Conservation (phyloP, 176 grass and related monocot genomes). For the Rhynchospora pubera region DNA sequence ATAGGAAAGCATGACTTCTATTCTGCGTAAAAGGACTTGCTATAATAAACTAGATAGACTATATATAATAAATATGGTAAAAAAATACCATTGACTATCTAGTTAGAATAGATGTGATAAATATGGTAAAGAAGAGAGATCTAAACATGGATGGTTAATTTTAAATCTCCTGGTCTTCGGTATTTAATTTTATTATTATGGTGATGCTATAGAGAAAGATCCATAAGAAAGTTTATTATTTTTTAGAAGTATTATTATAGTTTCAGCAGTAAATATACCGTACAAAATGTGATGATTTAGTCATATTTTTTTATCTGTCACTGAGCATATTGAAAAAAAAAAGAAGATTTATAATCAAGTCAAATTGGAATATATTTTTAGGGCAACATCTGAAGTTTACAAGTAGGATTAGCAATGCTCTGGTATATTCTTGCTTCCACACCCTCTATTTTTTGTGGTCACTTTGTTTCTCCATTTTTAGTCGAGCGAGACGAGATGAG, state of each 20-base stretch:
- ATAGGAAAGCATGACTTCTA: not conserved
- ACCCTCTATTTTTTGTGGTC: not conserved
- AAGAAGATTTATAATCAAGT: not conserved
- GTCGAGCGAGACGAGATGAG: not conserved
- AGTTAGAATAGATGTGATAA: not conserved
- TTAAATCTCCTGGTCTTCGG: not conserved
- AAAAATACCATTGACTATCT: not conserved
- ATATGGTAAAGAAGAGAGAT: too few relatives aligned
- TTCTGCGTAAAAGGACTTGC: not conserved
- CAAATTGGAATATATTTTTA: not conserved
- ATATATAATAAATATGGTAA: not conserved
- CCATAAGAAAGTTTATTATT: not conserved
- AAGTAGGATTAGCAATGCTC: not conserved
- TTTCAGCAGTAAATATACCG: not conserved
- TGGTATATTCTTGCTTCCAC: not conserved
- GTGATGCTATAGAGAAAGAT: not conserved
- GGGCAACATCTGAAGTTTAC: not conserved
- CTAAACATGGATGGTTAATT: not conserved
- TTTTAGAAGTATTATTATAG: not conserved
- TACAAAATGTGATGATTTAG: not conserved
- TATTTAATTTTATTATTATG: not conserved
- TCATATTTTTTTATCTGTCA: not conserved
- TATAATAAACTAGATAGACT: not conserved
- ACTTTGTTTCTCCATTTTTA: slow-evolving; percentile 3
- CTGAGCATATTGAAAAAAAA: not conserved